Conservation (phyloP, 2,329 filamentous ascomycete genomes). For the Ophiosphaerella korrae region DNA sequence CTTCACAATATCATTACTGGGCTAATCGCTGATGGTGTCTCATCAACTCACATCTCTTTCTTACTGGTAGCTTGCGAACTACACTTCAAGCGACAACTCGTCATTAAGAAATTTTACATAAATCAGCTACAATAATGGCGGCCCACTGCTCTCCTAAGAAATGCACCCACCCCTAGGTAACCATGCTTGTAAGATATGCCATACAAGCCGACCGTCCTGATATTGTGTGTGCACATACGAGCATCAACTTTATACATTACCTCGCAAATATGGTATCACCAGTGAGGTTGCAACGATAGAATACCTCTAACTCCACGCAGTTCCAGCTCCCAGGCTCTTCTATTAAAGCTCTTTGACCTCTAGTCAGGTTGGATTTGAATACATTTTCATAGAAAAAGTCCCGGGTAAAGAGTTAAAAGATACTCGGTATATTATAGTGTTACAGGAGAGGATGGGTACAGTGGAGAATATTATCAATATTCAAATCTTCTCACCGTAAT, state of each 20-base stretch:
- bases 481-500: conserved; percentile 8
- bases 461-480: conserved; percentile 12
- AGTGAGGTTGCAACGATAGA: conserved; percentile 25
- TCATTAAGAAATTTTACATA: too few species aligned
- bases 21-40: too few species aligned
- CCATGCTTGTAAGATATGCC: too few species aligned
- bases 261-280: conserved; percentile 14
- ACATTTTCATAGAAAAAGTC: conserved; percentile 18
- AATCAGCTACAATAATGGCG: too few species aligned
- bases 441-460: conserved; percentile 6
- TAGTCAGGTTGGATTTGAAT: conserved; percentile 9
- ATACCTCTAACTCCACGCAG: conserved; percentile 21
- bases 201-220: too few species aligned
- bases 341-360: conserved; percentile 7
- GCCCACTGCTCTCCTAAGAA: too few species aligned
- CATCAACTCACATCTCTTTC: too few species aligned
- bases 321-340: conserved; percentile 24
- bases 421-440: conserved; percentile 9
- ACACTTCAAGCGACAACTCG: too few species aligned
- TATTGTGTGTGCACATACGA: too few species aligned
- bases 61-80: too few species aligned
- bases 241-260: conserved; percentile 2
- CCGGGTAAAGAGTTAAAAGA: conserved; percentile 7
- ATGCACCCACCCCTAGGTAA: too few species aligned
- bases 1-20: too few species aligned